phyloP scores from a whole-genome alignment of 129 eudicot species.

The Escallonia herrerae region DNA sequence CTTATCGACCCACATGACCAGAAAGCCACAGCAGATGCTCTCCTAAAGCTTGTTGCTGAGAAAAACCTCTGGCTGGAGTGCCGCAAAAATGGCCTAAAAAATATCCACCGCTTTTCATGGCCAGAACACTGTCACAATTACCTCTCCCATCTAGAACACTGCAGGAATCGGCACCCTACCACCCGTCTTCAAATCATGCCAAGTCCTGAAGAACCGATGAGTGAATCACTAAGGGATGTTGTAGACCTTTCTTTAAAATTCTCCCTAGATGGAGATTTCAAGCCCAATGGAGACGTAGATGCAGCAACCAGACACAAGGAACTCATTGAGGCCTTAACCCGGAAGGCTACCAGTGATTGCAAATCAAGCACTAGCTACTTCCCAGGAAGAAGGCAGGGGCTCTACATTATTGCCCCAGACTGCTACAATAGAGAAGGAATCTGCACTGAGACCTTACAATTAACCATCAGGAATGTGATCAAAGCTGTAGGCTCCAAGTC shows the following conservation, averaged over 20 bases:
- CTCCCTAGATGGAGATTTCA: constrained; percentile 59
- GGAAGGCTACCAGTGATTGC: constrained; percentile 30
- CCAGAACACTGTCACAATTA: constrained; percentile 73
- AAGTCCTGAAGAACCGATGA: constrained; percentile 60
- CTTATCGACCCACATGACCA: constrained; percentile 89
- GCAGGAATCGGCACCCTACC: constrained; percentile 64
- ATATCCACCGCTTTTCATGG: constrained; percentile 80
- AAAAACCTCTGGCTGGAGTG: constrained; percentile 78
- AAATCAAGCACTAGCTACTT: constrained; percentile 41
- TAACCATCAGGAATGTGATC: constrained; percentile 41
- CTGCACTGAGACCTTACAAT: constrained; percentile 30
- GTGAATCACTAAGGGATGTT: constrained; percentile 62
- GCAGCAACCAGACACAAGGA: constrained; percentile 46
- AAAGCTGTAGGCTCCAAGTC: constrained; percentile 37
- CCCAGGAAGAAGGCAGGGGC: constrained; percentile 66
- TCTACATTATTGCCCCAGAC: constrained; percentile 58
- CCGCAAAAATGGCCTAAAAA: constrained; percentile 63
- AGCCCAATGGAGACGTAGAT: constrained; percentile 50
- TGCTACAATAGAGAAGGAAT: constrained; percentile 43
- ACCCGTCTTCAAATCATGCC: constrained; percentile 45
- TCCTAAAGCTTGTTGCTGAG: constrained; percentile 69
- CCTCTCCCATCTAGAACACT: constrained; percentile 58
- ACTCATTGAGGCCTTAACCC: constrained; percentile 50
- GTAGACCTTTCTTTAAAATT: constrained; percentile 71
- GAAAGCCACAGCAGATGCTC: constrained; percentile 77